Evolutionary conservation across 73 alveolate species (phyloP), one percentile per base, ranked within the genome.

Genomic region (Paramecium primaurelia): DNA sequence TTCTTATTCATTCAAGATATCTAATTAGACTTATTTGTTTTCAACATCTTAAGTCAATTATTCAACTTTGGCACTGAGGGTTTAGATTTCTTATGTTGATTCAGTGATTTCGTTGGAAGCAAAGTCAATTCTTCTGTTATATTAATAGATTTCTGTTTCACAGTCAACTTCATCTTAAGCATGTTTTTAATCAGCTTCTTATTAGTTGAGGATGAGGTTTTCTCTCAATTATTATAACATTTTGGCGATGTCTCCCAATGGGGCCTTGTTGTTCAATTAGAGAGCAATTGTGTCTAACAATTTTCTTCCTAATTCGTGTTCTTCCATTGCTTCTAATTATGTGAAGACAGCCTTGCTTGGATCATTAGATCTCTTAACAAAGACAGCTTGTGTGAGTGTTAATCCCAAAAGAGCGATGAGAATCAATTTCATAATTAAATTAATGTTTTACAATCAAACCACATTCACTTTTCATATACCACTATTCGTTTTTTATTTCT

Each of bases 231-330:
- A 86, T 86, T 86, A 25, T 58, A 86, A 86, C 93, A 86, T 86
- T 87, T 86, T 86, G 58, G 93, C 93, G 32, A 86, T 86, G 44
- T 86, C 93, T 58, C 93, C 59, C 45, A 86, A 58, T 86, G 93
- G 93, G 86, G 93, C 93, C 87, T 86, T 86, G 93, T 86, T 86
- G 93, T 86, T 86, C 93, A 86, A 86, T 86, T 86, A 58, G 68
- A 86, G 89, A 32, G 93, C 93, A 86, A 86, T 86, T 58, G 93
- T 86, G 88, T 86, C 93, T 58, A 86, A 86, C 93, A 86, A 86
- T 86, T 86, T 86, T 58, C 89, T 86, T 30, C 93, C 93, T 14
- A 86, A 58, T 86, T 86, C 93, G 88, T 86, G 93, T 47, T 86
- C 93, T 86, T 86, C 93, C 93, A 86, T 86, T 12, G 93, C 93